Evolutionary conservation across 805 yeast species (phyloP), one percentile per base, ranked within the genome.

Genomic region (Candida golubevii): DNA sequence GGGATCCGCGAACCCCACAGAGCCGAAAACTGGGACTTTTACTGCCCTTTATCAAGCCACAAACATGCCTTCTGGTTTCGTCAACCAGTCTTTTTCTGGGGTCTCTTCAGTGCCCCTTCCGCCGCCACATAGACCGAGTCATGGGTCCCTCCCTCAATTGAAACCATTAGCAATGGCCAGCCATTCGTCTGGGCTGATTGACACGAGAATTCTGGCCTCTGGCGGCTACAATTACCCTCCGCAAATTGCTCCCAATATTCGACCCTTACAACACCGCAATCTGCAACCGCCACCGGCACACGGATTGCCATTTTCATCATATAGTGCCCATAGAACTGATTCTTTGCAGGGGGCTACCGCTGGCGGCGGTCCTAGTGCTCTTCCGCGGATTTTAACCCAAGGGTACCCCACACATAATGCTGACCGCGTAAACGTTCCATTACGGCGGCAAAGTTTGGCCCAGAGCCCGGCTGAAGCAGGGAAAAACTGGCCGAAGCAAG

Each of bases 391-490:
- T 31, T 35, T 35, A 15, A 15, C 18, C 8, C n/a, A 15, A 8
- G 35, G 32, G 3, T 41, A 41, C 32, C 27, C 37, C n/a, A 7
- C 27, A 13, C 31, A 4, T 9, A 38, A 35, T 4, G 14, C 27
- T 11, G 34, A 27, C 8, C 34, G 23, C 23, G 13, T 11, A 14
- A 23, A 26, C 23, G 18, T 23, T 11, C 41, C 35, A 11, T 18
- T 29, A 13, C 26, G 45, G 30, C 45, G 45, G 26, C 45, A 42
- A 26, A 42, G 45, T 31, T 18, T 42, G 6, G 45, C 45, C 8
- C 45, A 37, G 29, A 29, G 35, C 32, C 15, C 41, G 4, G 28
- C 12, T 7, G 8, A 15, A 9, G 13, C 5, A 11, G 35, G n/a
- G 11, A 41, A 42, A 32, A n/a, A 13, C 18, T 7, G 6, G 9